Conservation (phyloP, 2,329 filamentous ascomycete genomes). For the Xylaria arbuscula region DNA sequence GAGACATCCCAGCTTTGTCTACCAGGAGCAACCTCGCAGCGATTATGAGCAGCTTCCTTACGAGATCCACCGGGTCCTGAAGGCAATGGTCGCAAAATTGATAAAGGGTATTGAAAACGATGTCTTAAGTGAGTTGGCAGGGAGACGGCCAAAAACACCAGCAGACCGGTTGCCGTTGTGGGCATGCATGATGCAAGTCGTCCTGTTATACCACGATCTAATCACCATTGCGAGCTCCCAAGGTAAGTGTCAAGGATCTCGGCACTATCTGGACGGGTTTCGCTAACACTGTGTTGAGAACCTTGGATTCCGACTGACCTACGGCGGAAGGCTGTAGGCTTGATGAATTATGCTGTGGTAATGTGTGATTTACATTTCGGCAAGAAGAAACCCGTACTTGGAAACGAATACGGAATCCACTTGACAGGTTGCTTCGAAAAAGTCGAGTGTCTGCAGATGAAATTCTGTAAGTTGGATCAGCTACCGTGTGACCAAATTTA, state of each 20-base stretch:
- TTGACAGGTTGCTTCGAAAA: slow-evolving; percentile 41
- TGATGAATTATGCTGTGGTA: slow-evolving; percentile 48
- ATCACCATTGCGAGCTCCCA: slow-evolving; percentile 42
- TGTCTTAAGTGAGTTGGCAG: slow-evolving; percentile 40
- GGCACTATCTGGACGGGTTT: neutral
- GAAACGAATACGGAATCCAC: slow-evolving; percentile 35
- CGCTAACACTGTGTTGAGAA: slow-evolving; percentile 39
- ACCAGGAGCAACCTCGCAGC: slow-evolving; percentile 39
- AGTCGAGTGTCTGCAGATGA: slow-evolving; percentile 39
- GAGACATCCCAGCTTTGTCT: slow-evolving; percentile 58
- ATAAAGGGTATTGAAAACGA: slow-evolving; percentile 47
- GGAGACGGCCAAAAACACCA: slow-evolving; percentile 32
- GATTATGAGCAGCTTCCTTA: slow-evolving; percentile 52
- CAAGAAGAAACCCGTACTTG: slow-evolving; percentile 43
- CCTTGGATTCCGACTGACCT: slow-evolving; percentile 29
- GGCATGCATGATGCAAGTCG: slow-evolving; percentile 62
- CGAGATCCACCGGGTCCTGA: slow-evolving; percentile 45
- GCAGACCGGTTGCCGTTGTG: slow-evolving; percentile 56
- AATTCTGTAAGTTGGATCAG: slow-evolving; percentile 43
- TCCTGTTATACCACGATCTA: slow-evolving; percentile 61
- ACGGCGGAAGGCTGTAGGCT: slow-evolving; percentile 29
- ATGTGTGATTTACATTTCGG: slow-evolving; percentile 49
- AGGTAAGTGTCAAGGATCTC: slow-evolving; percentile 35
- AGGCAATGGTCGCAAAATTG: slow-evolving; percentile 42
- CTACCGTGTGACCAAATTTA: neutral